phyloP scores from a whole-genome alignment of 768 basidiomycete species.

The Trametes coccinea region DNA sequence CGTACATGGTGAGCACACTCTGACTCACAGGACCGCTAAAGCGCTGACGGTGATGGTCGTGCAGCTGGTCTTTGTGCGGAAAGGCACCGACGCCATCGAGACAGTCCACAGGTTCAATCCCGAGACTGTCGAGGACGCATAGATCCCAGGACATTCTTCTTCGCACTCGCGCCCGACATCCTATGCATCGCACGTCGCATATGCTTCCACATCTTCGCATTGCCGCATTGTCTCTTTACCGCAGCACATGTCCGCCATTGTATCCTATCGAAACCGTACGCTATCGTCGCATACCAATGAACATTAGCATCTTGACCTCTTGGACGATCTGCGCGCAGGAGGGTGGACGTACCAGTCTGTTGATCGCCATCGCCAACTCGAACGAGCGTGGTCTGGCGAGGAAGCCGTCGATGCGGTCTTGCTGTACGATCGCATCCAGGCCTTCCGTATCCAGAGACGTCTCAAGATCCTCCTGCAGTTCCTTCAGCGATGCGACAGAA shows the following conservation, averaged over 20 bases:
- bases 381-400: conserved; percentile 15
- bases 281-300: conserved; percentile 1
- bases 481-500: not conserved
- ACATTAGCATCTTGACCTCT: not conserved
- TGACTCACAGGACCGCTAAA: no score
- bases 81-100: conserved; percentile 75
- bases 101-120: conserved; percentile 70
- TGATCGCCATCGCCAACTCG: conserved; percentile 23
- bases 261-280: conserved; percentile 12
- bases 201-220: not conserved
- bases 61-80: conserved; percentile 82
- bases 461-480: not conserved
- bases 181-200: not conserved
- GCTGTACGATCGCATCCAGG: conserved; percentile 9
- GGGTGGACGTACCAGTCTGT: conserved; percentile 16
- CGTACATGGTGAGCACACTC: conserved; percentile 67
- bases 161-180: not conserved
- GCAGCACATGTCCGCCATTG: not conserved
- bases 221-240: not conserved
- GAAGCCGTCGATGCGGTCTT: conserved; percentile 19
- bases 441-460: not conserved
- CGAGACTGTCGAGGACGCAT: conserved; percentile 15
- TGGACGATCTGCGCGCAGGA: not conserved
- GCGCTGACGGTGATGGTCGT: conserved; percentile 1
- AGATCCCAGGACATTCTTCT: not conserved